Base-by-base conservation (phyloP, 2,329 filamentous ascomycete genomes). In the Ambrosiella cleistominuta region DNA sequence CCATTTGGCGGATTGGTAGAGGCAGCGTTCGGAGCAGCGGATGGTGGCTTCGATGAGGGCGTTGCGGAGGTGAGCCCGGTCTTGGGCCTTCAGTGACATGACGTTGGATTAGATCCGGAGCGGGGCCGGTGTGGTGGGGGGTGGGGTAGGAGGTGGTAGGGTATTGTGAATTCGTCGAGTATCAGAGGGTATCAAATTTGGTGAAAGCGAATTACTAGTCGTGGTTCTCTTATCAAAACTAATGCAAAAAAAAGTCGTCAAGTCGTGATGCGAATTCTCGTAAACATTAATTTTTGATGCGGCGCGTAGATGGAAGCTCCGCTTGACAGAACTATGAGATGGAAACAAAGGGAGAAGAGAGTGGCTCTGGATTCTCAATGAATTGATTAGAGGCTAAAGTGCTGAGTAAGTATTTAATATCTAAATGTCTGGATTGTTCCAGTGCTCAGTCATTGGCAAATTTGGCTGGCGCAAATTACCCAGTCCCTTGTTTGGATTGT, bases 1-100 rank as follows among this genome's bases (percentile, higher is more conserved):
- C 93, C 93, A 98, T 81, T 97, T 97, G 36, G 93, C 85, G 6
- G 91, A 93, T 66, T 96, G 90, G 67, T 96, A 97, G 11, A 98
- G 78, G 69, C 93, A 95, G 68, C 93, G 78, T 68, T 98, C 93
- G 1, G 89, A 95, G 72, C 90, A 97, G 67, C 89, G 89, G 27
- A 93, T 77, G 2, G 93, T 84, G 37, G 91, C 88, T 66, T 89
- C 85, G 68, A 95, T 88, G 49, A 96, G 76, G 39, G 87, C 81
- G 42, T 77, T 78, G 66, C 85, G 81, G 61, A 58, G 53, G 19
- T 61, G 52, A 19, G 57, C 36, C n/a, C 56, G 56, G 27, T 61
- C 59, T 27, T 56, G 57, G 47, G 49, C 47, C 40, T 50, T 58
- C 44, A 58, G 59, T 35, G 59, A 56, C 59, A 60, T 60, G 57